Percentiles rank a stretch among this genome's conserved stretches.
These are phyloP conservation scores for Solanum sparsipilum DNA, from an alignment of 257 asterid genomes.

Conservation along the genomic window DNA sequence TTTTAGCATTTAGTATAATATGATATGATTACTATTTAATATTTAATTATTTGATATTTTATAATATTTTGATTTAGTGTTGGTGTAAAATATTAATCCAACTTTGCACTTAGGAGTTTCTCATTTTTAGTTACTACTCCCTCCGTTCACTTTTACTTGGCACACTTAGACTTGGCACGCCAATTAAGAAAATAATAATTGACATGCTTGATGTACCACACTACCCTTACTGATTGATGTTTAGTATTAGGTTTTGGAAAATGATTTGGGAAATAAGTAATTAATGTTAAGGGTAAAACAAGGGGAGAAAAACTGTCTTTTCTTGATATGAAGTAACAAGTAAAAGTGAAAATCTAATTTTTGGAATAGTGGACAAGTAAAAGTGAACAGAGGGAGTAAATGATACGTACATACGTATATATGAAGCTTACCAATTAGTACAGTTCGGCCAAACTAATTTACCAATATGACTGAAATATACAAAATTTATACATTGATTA, in stretches of 20 bases:
- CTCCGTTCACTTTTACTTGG: background rate
- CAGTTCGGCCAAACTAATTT: background rate
- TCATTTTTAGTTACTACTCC: background rate
- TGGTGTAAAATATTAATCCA: background rate
- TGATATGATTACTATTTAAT: background rate
- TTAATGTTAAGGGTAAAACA: background rate
- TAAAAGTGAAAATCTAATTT: background rate
- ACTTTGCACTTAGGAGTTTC: background rate
- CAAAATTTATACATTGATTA: background rate
- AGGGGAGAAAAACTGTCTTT: background rate
- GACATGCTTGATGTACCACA: background rate
- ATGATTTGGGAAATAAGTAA: background rate
- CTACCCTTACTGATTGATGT: background rate
- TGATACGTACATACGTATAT: background rate
- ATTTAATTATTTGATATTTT: background rate
- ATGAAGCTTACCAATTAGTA: background rate
- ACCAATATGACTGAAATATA: background rate
- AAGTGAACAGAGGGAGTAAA: background rate
- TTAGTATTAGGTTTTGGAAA: background rate
- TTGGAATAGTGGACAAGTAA: background rate
- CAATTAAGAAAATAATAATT: background rate
- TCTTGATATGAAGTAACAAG: background rate
- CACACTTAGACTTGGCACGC: background rate
- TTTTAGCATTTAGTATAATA: background rate
- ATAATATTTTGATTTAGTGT: background rate